A percentile compares a stretch with the other conserved stretches of the same genome.
Conservation (phyloP, 805 yeast species). For the Tetrapisispora namnaoensis region DNA sequence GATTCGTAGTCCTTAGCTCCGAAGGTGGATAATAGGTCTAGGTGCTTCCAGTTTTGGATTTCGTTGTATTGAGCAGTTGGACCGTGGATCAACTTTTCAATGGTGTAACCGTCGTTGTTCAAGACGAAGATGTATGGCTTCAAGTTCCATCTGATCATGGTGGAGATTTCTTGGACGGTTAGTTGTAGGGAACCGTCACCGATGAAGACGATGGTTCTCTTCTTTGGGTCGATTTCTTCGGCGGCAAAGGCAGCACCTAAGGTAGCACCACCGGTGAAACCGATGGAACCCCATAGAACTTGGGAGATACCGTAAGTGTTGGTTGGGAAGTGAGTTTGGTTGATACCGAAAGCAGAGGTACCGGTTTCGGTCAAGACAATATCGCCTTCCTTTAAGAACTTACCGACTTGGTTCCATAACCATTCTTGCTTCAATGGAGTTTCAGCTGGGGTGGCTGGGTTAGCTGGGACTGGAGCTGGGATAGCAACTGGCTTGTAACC, state of each 20-base stretch:
- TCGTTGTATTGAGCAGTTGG: constrained; percentile 52
- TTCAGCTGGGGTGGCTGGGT: constrained; percentile 35
- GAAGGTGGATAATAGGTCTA: constrained; percentile 41
- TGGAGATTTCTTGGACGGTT: constrained; percentile 64
- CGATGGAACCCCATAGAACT: constrained; percentile 71
- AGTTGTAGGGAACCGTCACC: constrained; percentile 73
- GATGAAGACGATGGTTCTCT: constrained; percentile 55
- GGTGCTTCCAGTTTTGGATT: constrained; percentile 62
- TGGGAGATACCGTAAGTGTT: constrained; percentile 58
- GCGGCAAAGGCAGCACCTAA: constrained; percentile 63
- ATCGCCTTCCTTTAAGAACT: constrained; percentile 59
- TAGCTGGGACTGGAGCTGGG: constrained; percentile 41
- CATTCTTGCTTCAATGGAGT: constrained; percentile 53
- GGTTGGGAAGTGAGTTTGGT: constrained; percentile 55
- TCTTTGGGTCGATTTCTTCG: constrained; percentile 48
- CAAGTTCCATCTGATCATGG: constrained; percentile 56
- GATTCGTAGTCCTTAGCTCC: constrained; percentile 46
- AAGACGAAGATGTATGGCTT: constrained; percentile 60
- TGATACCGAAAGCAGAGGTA: constrained; percentile 65
- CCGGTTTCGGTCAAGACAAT: constrained; percentile 64
- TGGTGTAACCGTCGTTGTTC: constrained; percentile 67
- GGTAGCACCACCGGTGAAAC: constrained; percentile 58
- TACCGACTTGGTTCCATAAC: constrained; percentile 56
- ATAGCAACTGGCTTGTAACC: constrained; percentile 44
- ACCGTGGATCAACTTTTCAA: constrained; percentile 67